phyloP scores from a whole-genome alignment of 2,329 filamentous ascomycete genomes.

The Trichophyton benhamiae region DNA sequence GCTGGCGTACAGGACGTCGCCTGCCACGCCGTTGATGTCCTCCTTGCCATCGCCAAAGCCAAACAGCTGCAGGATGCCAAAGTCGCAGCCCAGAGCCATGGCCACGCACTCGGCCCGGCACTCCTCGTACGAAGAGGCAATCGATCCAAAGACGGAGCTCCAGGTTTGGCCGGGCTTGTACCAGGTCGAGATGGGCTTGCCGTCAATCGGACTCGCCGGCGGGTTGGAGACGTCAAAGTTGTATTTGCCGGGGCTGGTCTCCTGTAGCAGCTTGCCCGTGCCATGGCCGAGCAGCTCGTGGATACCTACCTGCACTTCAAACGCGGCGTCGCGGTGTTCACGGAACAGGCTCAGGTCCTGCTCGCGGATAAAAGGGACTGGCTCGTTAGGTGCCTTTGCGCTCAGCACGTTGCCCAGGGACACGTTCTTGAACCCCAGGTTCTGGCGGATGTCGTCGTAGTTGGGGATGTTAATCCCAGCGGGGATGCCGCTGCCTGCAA shows the following conservation, averaged over 20 bases:
- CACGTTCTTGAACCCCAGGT: constrained; percentile 55
- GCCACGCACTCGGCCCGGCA: constrained; percentile 89
- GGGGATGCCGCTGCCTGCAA: constrained; percentile 53
- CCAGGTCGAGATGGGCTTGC: constrained; percentile 68
- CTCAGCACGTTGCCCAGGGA: constrained; percentile 85
- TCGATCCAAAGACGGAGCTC: constrained; percentile 79
- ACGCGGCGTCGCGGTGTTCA: constrained; percentile 72
- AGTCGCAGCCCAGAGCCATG: constrained; percentile 83
- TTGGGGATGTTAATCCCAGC: constrained; percentile 49
- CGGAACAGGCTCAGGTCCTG: constrained; percentile 66
- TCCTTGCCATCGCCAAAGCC: constrained; percentile 68
- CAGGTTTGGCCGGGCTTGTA: constrained; percentile 95
- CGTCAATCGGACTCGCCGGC: constrained; percentile 65
- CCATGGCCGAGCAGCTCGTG: constrained; percentile 84
- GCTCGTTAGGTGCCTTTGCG: constrained; percentile 84
- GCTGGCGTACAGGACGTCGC: constrained; percentile 73
- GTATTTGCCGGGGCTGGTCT: constrained; percentile 66
- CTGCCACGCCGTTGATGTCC: constrained; percentile 63
- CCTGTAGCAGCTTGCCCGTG: constrained; percentile 85
- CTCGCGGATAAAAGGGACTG: constrained; percentile 76
- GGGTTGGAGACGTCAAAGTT: constrained; percentile 81
- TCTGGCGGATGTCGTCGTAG: constrained; percentile 49
- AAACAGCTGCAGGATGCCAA: constrained; percentile 78
- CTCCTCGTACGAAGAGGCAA: constrained; percentile 84
- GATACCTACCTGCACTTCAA: constrained; percentile 90